These are phyloP conservation scores for Boletus rubropictus DNA, from an alignment of 768 basidiomycete genomes.

Conservation along the genomic window DNA sequence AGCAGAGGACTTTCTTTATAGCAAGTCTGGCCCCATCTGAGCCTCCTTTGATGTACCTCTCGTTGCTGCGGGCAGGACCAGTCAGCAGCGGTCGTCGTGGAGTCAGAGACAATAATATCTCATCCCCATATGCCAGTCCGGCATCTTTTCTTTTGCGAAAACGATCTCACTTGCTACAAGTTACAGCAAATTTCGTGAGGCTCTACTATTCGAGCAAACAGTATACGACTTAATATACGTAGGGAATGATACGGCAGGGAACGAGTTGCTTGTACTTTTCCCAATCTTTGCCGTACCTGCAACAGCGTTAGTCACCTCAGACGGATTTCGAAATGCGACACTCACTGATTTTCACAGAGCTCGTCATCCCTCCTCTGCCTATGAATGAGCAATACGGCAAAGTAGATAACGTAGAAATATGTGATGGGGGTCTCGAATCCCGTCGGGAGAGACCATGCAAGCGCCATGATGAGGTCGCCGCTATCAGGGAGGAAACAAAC, in stretches of 20 bases:
- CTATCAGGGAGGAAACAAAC: constrained; percentile 31
- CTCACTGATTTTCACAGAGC: constrained; percentile 81
- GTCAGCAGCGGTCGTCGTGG: no score
- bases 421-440: constrained; percentile 91
- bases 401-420: constrained; percentile 92
- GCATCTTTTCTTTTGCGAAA: no score
- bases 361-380: constrained; percentile 90
- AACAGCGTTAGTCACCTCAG: neutral
- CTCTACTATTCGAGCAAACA: neutral
- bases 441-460: constrained; percentile 91
- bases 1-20: no score
- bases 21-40: no score
- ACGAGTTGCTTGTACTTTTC: constrained; percentile 82
- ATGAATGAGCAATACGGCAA: constrained; percentile 83
- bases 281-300: constrained; percentile 93
- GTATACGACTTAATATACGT: constrained; percentile 53
- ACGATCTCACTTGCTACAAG: no score
- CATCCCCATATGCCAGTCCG: no score
- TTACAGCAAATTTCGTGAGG: neutral
- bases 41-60: no score
- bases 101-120: no score
- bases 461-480: constrained; percentile 82
- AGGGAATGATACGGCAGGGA: constrained; percentile 80
- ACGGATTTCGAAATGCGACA: neutral
- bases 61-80: no score